Conservation (phyloP, 495 filamentous ascomycete genomes). For the Penicillium herquei region DNA sequence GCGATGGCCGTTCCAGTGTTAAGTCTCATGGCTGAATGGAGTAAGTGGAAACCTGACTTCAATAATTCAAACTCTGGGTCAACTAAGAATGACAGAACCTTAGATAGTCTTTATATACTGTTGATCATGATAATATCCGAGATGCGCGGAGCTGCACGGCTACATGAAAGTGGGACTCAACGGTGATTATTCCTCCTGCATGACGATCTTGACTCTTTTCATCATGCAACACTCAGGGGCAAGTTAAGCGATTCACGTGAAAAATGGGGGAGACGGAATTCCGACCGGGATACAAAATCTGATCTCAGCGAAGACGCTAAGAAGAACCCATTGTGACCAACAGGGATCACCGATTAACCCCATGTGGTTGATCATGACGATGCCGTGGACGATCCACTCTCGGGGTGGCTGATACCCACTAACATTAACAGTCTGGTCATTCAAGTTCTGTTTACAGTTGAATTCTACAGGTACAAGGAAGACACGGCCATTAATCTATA, state of each 20-base stretch:
- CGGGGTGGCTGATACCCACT: too few species aligned
- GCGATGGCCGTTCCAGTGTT: conserved; percentile 3
- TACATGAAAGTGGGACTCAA: not conserved
- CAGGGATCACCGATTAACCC: too few species aligned
- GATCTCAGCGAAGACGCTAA: not conserved
- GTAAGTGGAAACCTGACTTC: not conserved
- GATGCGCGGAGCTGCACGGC: conserved; percentile 2
- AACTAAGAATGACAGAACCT: too few species aligned
- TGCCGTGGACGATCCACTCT: too few species aligned
- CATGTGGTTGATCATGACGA: too few species aligned
- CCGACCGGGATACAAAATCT: not conserved
- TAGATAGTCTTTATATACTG: too few species aligned
- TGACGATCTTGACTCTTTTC: conserved; percentile 1
- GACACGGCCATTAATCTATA: too few species aligned
- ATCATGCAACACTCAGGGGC: not conserved
- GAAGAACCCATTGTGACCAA: too few species aligned
- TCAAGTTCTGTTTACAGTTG: too few species aligned
- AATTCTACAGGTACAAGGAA: too few species aligned
- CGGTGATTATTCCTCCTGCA: not conserved
- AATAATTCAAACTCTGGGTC: too few species aligned
- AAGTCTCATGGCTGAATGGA: conserved; percentile 10
- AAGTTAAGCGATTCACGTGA: not conserved
- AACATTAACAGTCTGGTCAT: too few species aligned
- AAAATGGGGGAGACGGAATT: not conserved
- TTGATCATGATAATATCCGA: not conserved